Conservation (phyloP, 1,284 basidiomycete genomes). For the Ganoderma sinense region DNA sequence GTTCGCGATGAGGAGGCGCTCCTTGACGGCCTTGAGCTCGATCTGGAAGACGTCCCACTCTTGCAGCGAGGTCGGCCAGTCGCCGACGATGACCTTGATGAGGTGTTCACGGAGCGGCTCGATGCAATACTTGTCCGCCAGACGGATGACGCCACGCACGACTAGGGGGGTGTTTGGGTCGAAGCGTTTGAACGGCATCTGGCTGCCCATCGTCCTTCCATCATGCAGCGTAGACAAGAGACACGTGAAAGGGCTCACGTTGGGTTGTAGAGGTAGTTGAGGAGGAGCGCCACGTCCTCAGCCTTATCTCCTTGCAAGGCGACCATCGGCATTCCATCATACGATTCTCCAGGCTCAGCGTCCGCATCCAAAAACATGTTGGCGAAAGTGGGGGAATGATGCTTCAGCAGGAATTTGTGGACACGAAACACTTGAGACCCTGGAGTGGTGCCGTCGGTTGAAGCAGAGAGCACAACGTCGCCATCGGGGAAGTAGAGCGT, state of each 20-base stretch:
- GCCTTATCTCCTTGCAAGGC: not conserved
- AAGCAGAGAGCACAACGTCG: not conserved
- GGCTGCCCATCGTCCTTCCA: not conserved
- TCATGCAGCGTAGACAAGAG: not conserved
- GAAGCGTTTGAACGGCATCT: not conserved
- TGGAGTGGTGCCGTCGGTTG: not conserved
- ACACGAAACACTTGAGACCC: constrained; percentile 1
- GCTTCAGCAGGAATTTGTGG: constrained; percentile 4
- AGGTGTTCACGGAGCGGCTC: not conserved
- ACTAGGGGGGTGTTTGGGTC: not conserved
- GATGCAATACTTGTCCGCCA: constrained; percentile 7
- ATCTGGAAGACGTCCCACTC: constrained; percentile 2
- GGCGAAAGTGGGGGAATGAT: not conserved
- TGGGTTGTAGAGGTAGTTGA: constrained; percentile 5
- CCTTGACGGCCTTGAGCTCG: not conserved
- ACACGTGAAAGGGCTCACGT: not conserved
- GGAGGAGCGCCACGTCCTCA: not conserved
- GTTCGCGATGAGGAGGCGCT: not conserved
- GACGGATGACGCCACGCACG: not conserved
- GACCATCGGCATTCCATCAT: constrained; percentile 7
- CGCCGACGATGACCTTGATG: constrained; percentile 1
- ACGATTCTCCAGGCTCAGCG: not conserved
- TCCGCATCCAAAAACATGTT: not conserved
- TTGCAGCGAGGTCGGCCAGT: constrained; percentile 1
- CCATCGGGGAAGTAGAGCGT: not conserved